Evolutionary conservation across 352 stramenopile species (phyloP), one percentile per base, ranked within the genome.

Genomic region (Phytopythium vexans): DNA sequence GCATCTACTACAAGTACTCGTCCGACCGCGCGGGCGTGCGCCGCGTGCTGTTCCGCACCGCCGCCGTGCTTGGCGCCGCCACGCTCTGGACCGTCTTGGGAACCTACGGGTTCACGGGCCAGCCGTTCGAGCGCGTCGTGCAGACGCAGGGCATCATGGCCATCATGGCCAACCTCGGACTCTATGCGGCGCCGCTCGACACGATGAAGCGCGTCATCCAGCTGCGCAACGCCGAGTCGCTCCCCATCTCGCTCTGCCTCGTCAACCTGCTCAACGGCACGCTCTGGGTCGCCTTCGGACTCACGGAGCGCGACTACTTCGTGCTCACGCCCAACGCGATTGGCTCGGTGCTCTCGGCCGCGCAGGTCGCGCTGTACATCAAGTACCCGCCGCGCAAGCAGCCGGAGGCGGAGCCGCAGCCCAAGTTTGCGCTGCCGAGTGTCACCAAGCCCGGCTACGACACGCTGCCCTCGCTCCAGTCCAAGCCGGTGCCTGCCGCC

Each of bases 231-330:
- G 61, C 69, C 39, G 66, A 60, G 45, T 74, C 64, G 52, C 68
- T 85, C 27, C 74, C 74, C 3, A 75, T 82, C 44, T 64, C 54
- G 31, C 68, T 82, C 51, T 74, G 72, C 37, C 45, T 56, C 0
- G 57, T 80, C 4, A 76, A 67, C 41, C 62, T 75, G n/a, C 38
- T 78, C 37, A 85, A 76, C 58, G 74, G 77, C 31, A 52, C 66
- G 33, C 62, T 77, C 0, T 85, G 74, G 74, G 63, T 75, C 41
- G 53, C 64, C 0, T 85, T 82, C 36, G 69, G 68, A 3, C 54
- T 69, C 34, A 66, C 64, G 0, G 60, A 74, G 12, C 42, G 61
- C 31, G 69, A 85, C 51, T 66, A 62, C 35, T 73, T 70, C 35
- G 64, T 82, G 27, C 54, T 80, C 12, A 68, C 55, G 4, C 66